These are phyloP conservation scores for Russula lepida DNA, from an alignment of 768 basidiomycete genomes.

Conservation along the genomic window DNA sequence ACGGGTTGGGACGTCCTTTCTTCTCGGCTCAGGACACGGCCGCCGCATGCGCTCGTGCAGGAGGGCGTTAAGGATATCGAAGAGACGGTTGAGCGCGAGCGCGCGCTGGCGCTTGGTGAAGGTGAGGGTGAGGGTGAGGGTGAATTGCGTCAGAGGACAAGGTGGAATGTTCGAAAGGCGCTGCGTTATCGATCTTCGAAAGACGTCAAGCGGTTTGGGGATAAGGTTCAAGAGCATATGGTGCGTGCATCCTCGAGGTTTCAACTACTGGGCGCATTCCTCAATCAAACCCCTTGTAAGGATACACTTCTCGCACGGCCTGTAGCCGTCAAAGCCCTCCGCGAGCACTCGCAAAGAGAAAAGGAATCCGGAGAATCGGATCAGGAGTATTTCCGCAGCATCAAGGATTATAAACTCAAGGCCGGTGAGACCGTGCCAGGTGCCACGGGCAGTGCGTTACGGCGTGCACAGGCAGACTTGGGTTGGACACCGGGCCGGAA, in stretches of 20 bases:
- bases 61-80: constrained; percentile 39
- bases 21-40: constrained; percentile 40
- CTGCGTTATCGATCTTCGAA: constrained; percentile 47
- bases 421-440: constrained; percentile 22
- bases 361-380: constrained; percentile 9
- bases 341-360: constrained; percentile 5
- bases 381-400: constrained; percentile 19
- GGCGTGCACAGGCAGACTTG: constrained; percentile 15
- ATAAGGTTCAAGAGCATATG: constrained; percentile 55
- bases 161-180: constrained; percentile 70
- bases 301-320: constrained; percentile 21
- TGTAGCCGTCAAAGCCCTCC: constrained; percentile 16
- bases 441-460: constrained; percentile 14
- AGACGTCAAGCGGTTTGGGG: constrained; percentile 40
- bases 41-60: constrained; percentile 42
- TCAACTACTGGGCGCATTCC: no score
- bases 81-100: constrained; percentile 43
- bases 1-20: constrained; percentile 77
- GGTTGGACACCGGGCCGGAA: constrained; percentile 20
- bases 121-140: constrained; percentile 30
- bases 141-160: constrained; percentile 52
- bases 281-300: background rate
- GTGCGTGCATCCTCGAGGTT: no score
- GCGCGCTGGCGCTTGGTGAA: constrained; percentile 24
- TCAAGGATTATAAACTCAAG: constrained; percentile 21